phyloP scores from a whole-genome alignment of 108 stramenopile genomes.

The Cylindrotheca closterium region DNA sequence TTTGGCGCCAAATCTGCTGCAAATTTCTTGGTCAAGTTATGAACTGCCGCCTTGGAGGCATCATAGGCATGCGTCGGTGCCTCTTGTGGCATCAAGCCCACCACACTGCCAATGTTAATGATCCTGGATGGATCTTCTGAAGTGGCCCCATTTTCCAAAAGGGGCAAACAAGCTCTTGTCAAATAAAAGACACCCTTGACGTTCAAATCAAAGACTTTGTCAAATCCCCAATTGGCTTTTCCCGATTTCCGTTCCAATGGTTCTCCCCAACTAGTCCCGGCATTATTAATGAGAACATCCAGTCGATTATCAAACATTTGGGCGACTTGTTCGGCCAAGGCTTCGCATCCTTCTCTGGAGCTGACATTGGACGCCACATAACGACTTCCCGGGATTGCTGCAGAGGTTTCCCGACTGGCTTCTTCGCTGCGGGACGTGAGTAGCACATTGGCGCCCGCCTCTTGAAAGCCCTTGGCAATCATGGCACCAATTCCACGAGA shows the following conservation, averaged over 20 bases:
- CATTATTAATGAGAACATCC: constrained; percentile 86
- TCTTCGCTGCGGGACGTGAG: constrained; percentile 79
- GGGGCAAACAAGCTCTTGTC: constrained; percentile 81
- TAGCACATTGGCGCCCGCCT: constrained; percentile 82
- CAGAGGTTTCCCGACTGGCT: constrained; percentile 66
- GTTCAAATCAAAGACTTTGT: constrained; percentile 71
- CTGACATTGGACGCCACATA: constrained; percentile 80
- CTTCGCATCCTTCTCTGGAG: constrained; percentile 79
- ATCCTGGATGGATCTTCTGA: constrained; percentile 80
- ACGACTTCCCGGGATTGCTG: constrained; percentile 26
- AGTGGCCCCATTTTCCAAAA: constrained; percentile 58
- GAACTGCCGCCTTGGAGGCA: constrained; percentile 90
- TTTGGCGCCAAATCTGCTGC: constrained; percentile 82
- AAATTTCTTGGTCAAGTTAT: constrained; percentile 88
- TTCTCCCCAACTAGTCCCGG: constrained; percentile 68
- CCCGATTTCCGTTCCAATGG: constrained; percentile 74
- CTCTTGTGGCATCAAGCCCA: constrained; percentile 83
- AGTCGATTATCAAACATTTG: constrained; percentile 60
- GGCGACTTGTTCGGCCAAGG: constrained; percentile 56
- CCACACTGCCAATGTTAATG: constrained; percentile 91
- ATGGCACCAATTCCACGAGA: constrained; percentile 88
- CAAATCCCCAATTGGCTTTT: constrained; percentile 92
- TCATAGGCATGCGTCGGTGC: constrained; percentile 96
- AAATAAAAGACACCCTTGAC: constrained; percentile 92
- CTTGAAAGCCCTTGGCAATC: constrained; percentile 82